A percentile compares a stretch with the other conserved stretches of the same genome.
Evolutionary conservation across 164 flowering plant species (phyloP).

Genomic region (Saururus chinensis): DNA sequence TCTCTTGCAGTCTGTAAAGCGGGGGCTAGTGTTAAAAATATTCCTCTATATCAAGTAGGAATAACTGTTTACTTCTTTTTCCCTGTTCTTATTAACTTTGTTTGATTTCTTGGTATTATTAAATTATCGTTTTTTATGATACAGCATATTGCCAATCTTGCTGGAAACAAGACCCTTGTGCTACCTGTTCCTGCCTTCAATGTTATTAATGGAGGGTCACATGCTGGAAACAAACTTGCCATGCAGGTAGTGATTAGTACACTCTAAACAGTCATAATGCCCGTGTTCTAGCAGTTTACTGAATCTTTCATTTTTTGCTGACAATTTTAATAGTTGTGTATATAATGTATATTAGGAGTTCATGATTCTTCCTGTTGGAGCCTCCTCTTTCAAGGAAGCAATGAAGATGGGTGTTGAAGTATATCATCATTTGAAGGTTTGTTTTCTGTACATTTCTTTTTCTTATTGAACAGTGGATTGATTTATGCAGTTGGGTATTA

Average conservation of each 20-base stretch:
- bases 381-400: conserved; percentile 37
- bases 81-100: neutral
- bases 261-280: neutral
- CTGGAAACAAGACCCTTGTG: conserved; percentile 36
- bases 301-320: neutral
- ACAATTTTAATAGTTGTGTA: no score
- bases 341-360: conserved; percentile 22
- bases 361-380: conserved; percentile 45
- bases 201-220: conserved; percentile 45
- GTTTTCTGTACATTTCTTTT: neutral
- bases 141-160: conserved; percentile 39
- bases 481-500: neutral
- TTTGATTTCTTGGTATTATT: neutral
- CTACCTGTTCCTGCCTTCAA: conserved; percentile 45
- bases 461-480: neutral
- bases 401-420: conserved; percentile 50
- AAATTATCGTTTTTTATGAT: neutral
- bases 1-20: conserved; percentile 44
- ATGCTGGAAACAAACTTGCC: conserved; percentile 42
- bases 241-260: conserved; percentile 22
- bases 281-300: neutral
- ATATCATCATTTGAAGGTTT: conserved; percentile 34
- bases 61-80: neutral
- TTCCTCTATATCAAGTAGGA: conserved; percentile 33
- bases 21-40: conserved; percentile 30